A percentile compares a stretch with the other conserved stretches of the same genome.
Conservation (phyloP, 2,329 filamentous ascomycete species). For the Sclerotiophoma versabilis region DNA sequence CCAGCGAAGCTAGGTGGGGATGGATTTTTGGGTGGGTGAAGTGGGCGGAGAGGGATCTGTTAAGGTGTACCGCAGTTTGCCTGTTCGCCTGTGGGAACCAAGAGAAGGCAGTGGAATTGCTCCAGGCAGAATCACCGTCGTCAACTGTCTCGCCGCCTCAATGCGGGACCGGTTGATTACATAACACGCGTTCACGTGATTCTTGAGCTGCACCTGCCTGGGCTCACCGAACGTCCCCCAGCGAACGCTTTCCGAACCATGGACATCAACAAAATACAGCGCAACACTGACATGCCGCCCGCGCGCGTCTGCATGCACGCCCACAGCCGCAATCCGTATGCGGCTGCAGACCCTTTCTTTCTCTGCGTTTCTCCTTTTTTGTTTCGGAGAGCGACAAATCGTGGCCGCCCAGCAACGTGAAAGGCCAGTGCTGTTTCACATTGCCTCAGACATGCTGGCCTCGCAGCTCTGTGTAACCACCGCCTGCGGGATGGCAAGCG, state of each 20-base stretch:
- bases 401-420: constrained; percentile 12
- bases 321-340: constrained; percentile 3
- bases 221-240: not conserved
- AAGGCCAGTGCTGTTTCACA: constrained; percentile 29
- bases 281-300: constrained; percentile 6
- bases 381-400: constrained; percentile 5
- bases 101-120: constrained; percentile 33
- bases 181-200: constrained; percentile 6
- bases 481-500: constrained; percentile 23
- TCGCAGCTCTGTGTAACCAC: constrained; percentile 32
- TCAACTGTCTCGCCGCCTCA: constrained; percentile 9
- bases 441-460: constrained; percentile 22
- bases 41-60: not conserved
- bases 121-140: constrained; percentile 29
- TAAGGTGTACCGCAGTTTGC: not conserved
- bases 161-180: constrained; percentile 12
- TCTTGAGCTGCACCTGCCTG: not conserved
- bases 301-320: constrained; percentile 8
- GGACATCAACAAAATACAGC: constrained; percentile 4
- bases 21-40: not conserved
- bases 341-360: constrained; percentile 7
- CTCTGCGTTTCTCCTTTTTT: constrained; percentile 12
- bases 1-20: constrained; percentile 6
- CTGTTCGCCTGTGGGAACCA: constrained; percentile 5
- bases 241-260: constrained; percentile 3